Evolutionary conservation across 192 early-diverging fungal genomes (phyloP).

Genomic region (Coemansia aciculifera): DNA sequence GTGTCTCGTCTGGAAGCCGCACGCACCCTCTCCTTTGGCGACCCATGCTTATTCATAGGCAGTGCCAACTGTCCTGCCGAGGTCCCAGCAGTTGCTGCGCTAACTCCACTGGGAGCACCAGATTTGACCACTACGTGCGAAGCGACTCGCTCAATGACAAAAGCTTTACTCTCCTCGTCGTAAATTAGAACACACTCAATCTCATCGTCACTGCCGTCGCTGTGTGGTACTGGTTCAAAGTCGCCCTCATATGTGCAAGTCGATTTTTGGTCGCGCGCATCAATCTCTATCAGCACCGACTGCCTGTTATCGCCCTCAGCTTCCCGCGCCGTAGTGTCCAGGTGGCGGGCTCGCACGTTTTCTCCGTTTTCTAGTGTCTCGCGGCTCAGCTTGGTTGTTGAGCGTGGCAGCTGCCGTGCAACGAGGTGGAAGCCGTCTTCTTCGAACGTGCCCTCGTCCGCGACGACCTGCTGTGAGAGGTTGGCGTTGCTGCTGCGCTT

Average conservation of each 20-base stretch:
- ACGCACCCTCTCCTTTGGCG: background rate
- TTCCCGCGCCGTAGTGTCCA: background rate
- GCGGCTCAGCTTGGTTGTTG: conserved; percentile 43
- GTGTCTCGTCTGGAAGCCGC: conserved; percentile 7
- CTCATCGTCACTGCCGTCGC: conserved; percentile 1
- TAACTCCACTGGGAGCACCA: conserved; percentile 13
- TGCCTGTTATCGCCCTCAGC: background rate
- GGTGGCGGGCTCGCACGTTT: conserved; percentile 27
- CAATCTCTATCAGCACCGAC: conserved; percentile 31
- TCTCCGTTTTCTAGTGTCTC: conserved; percentile 40
- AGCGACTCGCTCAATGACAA: conserved; percentile 39
- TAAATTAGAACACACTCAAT: conserved; percentile 47
- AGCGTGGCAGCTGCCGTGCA: conserved; percentile 40
- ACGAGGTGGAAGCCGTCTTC: conserved; percentile 43
- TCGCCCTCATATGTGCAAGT: conserved; percentile 50
- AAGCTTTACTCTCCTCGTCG: conserved; percentile 39
- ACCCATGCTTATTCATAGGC: conserved; percentile 27
- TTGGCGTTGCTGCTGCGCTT: background rate
- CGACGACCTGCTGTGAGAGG: background rate
- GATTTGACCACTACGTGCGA: conserved; percentile 20
- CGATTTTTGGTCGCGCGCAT: conserved; percentile 32
- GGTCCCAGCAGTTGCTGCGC: conserved; percentile 1
- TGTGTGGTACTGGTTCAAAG: conserved; percentile 14
- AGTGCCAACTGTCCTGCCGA: conserved; percentile 22
- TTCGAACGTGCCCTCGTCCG: background rate